Base-by-base conservation (phyloP, 2,329 filamentous ascomycete species). In the Penicillium sp. region DNA sequence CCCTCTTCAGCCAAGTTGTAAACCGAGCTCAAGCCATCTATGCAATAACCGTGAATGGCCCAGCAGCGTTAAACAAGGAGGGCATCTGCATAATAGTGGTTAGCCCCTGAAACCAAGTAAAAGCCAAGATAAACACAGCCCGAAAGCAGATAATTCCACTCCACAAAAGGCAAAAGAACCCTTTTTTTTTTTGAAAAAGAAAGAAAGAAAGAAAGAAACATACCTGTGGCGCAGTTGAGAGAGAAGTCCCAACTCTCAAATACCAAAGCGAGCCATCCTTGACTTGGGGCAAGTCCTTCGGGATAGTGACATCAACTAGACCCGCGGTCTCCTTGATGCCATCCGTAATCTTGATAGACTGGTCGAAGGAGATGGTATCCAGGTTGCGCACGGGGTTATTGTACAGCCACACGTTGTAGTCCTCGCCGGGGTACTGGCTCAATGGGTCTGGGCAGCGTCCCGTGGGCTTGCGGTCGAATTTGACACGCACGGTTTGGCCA, bases 401-500 rank as follows among this genome's bases (percentile, higher is more conserved):
- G 52, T 70, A 69, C 44, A 73, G 58, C 60, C 61, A 69, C 15
- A 71, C 55, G 15, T 49, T 62, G 60, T 73, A 73, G n/a, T 63
- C 45, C 41, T 45, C 48, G 3, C 62, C 64, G 0, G 64, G 61
- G 57, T 66, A 69, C 25, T 68, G 35, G 25, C 38, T 45, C 43
- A 68, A 43, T 4, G 59, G 60, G 41, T 66, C 59, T 1, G 53
- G 33, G 63, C 70, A 73, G 61, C 64, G 65, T 6, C 58, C 61
- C 6, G 66, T 69, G 3, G 67, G 59, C 38, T 59, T 52, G 17
- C 70, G 68, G 63, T 73, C 61, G 59, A 70, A 73, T 25, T 60
- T 60, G 23, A 73, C 57, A 38, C 64, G 61, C 12, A 73, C 53
- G 4, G 61, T 60, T 39, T 65, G 60, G 19, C 67, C 69, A 3